Base-by-base conservation (phyloP, 2,329 filamentous ascomycete genomes). In the Cordyceps cateniannulata region DNA sequence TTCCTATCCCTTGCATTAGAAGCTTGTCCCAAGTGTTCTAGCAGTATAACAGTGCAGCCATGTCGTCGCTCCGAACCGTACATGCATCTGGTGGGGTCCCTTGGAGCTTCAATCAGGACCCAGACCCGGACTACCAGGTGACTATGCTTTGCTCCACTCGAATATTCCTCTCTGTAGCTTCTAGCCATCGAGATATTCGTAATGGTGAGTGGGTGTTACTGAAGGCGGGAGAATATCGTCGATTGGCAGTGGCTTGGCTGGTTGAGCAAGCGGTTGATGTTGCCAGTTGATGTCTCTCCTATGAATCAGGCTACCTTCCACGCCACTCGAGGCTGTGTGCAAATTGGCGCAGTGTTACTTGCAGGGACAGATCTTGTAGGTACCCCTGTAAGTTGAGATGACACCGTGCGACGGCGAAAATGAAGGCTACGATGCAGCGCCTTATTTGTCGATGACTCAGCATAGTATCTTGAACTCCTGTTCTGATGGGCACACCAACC, bases 301-400 rank as follows among this genome's bases (percentile, higher is more conserved):
- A 22, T 50, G 55, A 58, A 42, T 32, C 55, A 58, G 45, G 35
- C 47, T 58, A 58, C 50, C 22, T 16, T 47, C n/a, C 18, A 42
- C 50, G 29, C 50, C 20, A 40, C 20, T n/a, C 18, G 6, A 12
- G 22, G 44, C 12, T 32, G 22, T 22, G 20, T 53, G 32, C 50
- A 59, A 52, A 59, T 59, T 44, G 29, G 56, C 47, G 29, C 12
- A 9, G 10, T 35, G 10, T 9, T 35, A 35, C 10, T n/a, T 59
- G 48, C 56, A 52, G 25, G 25, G 40, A 49, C 38, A 45, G 56
- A 59, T 59, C 56, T 59, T 29, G 48, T 38, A 45, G 48, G n/a
- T 20, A 52, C 42, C 56, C 48, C 38, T 45, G 56, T 48, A 2
- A 52, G 14, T 29, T n/a, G 56, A 45, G 38, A 59, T 52, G 56